Base-by-base conservation (phyloP, 1,284 basidiomycete genomes). In the Taiwanofungus camphoratus region DNA sequence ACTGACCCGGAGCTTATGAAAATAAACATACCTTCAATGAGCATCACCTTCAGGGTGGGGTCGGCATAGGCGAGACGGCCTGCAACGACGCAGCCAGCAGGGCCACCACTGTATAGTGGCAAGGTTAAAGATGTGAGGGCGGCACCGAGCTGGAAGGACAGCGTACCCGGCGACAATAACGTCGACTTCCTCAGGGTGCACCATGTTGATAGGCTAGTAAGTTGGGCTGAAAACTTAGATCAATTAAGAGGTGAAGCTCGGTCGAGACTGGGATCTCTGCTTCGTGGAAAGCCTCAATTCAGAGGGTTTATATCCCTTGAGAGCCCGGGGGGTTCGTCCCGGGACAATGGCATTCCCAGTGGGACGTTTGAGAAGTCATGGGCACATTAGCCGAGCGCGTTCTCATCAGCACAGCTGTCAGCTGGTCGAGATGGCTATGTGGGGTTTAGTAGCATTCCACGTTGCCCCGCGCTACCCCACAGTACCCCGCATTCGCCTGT, bases 171-270 rank as follows among this genome's bases (percentile, higher is more conserved):
- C 64, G 39, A 86, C 78, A 52, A 86, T 82, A 50, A 86, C 68
- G 65, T 84, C 82, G 61, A 86, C 82, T 72, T 84, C 82, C 57
- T 82, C 71, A 46, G 79, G 79, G 56, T 81, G 79, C 48, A 64
- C 67, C 66, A 69, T 72, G 50, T 36, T 54, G 44, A 39, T 39
- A 42, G 24, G 37, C 39, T 44, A 44, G 30, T 12, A 32, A 49
- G 48, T 51, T 45, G 51, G 51, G 43, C 46, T 54, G 45, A 54
- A 45, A 49, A 52, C 48, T 47, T 46, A 46, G 46, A 41, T 49
- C 45, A 44, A 31, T 9, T 23, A 16, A 29, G 23, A 22, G 19
- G 26, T 21, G 19, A 48, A 56, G 52, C 53, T 50, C 48, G 49
- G 50, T 22, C 41, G 37, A 38, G 30, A 46, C 39, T 40, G 51